Percentiles rank a stretch among this genome's conserved stretches.
These are phyloP conservation scores for Histomonas meleagridis DNA, from an alignment of 208 protist species.

Conservation along the genomic window DNA sequence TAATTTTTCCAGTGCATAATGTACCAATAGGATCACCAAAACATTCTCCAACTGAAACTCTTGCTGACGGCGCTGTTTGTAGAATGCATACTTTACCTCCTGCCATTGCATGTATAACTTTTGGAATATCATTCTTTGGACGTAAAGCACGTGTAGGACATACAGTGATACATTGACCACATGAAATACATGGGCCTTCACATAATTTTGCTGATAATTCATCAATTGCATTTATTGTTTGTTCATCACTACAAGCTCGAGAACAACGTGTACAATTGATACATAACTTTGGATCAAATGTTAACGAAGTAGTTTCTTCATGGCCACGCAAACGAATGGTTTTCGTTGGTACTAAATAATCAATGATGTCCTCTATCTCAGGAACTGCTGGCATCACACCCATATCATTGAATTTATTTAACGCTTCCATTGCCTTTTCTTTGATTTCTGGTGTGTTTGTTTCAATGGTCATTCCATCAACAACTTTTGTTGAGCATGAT, in stretches of 20 bases:
- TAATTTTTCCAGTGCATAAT: conserved; percentile 36
- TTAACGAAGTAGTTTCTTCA: not conserved
- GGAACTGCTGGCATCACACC: not conserved
- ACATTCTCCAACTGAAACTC: conserved; percentile 46
- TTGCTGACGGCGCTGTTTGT: conserved; percentile 43
- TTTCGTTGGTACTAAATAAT: conserved; percentile 47
- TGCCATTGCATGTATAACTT: conserved; percentile 38
- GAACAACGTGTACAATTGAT: conserved; percentile 6
- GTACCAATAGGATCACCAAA: conserved; percentile 44
- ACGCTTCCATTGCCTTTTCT: not conserved
- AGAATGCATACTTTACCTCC: conserved; percentile 39
- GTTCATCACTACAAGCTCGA: not conserved
- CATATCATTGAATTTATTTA: not conserved
- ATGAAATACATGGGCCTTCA: conserved; percentile 50
- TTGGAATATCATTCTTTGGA: conserved; percentile 34
- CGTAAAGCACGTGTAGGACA: conserved; percentile 51
- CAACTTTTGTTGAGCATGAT: not conserved
- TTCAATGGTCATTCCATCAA: not conserved
- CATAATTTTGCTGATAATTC: not conserved
- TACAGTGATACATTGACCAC: conserved; percentile 52
- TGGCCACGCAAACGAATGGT: conserved; percentile 43
- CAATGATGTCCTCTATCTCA: conserved; percentile 44
- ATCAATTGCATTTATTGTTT: conserved; percentile 29
- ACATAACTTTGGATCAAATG: not conserved
- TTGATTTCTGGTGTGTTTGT: not conserved